phyloP scores from a whole-genome alignment of 1,284 basidiomycete species.

The Marasmius sp. region DNA sequence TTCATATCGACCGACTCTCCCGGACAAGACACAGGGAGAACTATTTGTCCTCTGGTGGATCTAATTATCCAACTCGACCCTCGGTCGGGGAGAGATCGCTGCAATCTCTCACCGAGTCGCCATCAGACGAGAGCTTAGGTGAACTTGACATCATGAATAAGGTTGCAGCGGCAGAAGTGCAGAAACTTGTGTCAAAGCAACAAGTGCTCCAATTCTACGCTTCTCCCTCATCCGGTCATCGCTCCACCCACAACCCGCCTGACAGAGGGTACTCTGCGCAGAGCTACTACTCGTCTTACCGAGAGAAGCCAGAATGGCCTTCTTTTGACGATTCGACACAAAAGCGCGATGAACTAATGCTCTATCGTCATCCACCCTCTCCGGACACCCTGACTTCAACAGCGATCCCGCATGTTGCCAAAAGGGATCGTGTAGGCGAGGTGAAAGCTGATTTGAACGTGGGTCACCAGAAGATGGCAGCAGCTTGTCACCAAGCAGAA shows the following conservation, averaged over 20 bases:
- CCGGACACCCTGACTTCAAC: constrained; percentile 27
- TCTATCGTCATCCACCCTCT: constrained; percentile 43
- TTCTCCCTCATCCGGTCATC: neutral
- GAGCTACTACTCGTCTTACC: neutral
- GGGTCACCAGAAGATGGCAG: neutral
- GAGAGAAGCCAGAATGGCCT: neutral
- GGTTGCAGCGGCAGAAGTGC: neutral
- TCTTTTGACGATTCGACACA: neutral
- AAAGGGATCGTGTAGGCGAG: no score
- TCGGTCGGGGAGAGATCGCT: neutral
- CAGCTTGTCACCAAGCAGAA: neutral
- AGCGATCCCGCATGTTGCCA: neutral
- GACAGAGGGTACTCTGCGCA: neutral
- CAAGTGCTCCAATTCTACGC: neutral
- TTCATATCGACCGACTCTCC: constrained; percentile 4
- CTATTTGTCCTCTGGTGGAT: neutral
- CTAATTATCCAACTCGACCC: neutral
- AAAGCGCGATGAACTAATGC: constrained; percentile 28
- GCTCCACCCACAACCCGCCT: neutral
- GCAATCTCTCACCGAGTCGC: neutral
- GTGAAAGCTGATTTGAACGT: neutral
- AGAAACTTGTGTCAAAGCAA: neutral
- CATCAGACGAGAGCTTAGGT: neutral
- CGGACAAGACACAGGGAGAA: neutral
- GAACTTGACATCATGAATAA: neutral